Conservation (phyloP, 345 rosid genomes). For the Citrus mangshanensis region DNA sequence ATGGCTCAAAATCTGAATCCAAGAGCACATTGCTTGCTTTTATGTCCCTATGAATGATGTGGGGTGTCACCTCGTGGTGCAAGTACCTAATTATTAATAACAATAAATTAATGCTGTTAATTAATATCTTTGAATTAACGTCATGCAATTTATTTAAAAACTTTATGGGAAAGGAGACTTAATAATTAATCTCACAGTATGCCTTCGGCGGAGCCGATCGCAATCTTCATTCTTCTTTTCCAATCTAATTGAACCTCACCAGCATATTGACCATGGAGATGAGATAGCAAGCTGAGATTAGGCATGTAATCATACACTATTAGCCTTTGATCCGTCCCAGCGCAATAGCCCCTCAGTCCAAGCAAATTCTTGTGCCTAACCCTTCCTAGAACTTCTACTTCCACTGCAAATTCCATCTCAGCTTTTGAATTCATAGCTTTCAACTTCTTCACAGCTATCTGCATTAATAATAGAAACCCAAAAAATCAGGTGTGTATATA, state of each 20-base stretch:
- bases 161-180: too few relatives aligned
- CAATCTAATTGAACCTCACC: conserved; percentile 50
- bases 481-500: too few relatives aligned
- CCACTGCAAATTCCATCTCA: conserved; percentile 76
- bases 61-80: conserved; percentile 72
- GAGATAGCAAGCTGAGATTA: conserved; percentile 70
- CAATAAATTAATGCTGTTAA: not conserved
- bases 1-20: conserved; percentile 72
- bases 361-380: conserved; percentile 63
- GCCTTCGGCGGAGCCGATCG: conserved; percentile 64
- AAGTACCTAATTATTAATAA: conserved; percentile 34
- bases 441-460: conserved; percentile 69
- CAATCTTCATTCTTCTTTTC: conserved; percentile 57
- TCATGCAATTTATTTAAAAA: not conserved
- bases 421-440: conserved; percentile 70
- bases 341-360: conserved; percentile 68
- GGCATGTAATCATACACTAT: conserved; percentile 76
- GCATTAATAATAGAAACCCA: too few relatives aligned
- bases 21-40: conserved; percentile 63
- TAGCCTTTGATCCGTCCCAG: conserved; percentile 60
- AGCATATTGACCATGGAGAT: conserved; percentile 60
- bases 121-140: not conserved
- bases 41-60: conserved; percentile 57
- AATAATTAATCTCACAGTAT: conserved; percentile 35
- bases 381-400: conserved; percentile 76